Base-by-base conservation (phyloP, 768 basidiomycete species). In the Lactifluus echinatus region DNA sequence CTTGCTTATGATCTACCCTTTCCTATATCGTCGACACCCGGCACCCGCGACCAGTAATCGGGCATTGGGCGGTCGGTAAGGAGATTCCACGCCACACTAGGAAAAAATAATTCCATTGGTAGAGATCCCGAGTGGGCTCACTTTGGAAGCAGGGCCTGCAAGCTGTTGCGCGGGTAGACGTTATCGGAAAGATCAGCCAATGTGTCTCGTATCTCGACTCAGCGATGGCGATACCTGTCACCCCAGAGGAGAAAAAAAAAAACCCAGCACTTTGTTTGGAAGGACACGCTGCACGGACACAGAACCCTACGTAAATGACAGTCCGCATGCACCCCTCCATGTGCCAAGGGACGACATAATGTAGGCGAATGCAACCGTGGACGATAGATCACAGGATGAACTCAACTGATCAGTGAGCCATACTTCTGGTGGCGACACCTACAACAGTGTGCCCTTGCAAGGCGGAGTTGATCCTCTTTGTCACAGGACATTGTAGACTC, bases 101-200 rank as follows among this genome's bases (percentile, higher is more conserved):
- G 26, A 52, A 19, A 15, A 26, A 28, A 12, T 12, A 8, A 3
- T 19, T 21, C 37, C 33, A 17, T 45, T 26, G 50, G 31, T 4
- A 31, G 26, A 45, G 33, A 14, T 6, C 26, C 31, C 39, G 14
- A 50, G 28, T 28, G 8, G 19, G 33, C 34, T 54, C 33, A 43
- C 34, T 37, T 36, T 12, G 42, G 34, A 34, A 44, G 31, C 2
- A 11, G 17, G 33, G 19, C 50, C 26, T 14, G 10, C 12, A 15
- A 24, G 28, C 2, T 26, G 17, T 10, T 28, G 44, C 8, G n/a
- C 29, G 17, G 39, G 31, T 53, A 24, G 46, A 40, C 34, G 40
- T 49, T 49, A 59, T 50, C 53, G 33, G 53, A 39, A 50, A 23
- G 47, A 59, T 55, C 57, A 44, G 46, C 23, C 34, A 28, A 42